Base-by-base conservation (phyloP, 2,329 filamentous ascomycete genomes). In the Boeremia lycopersici region DNA sequence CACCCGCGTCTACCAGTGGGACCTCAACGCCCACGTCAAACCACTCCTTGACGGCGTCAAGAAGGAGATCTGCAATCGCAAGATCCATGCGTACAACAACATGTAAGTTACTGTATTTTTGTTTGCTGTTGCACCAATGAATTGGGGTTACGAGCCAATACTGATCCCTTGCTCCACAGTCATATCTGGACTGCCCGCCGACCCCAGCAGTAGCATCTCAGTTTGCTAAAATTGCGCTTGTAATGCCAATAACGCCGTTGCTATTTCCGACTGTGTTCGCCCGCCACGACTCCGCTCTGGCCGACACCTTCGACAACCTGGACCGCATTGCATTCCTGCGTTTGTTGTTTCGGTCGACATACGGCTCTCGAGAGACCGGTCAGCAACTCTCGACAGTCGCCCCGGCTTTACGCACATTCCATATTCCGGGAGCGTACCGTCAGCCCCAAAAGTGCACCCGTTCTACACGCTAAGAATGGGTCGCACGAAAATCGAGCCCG, bases 11-110 rank as follows among this genome's bases (percentile, higher is more conserved):
- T 84, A 85, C 47, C 74, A 78, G 29, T 90, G 85, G 84, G 78
- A 81, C 38, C 71, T 79, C 40, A 79, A 82, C n/a, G 79, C 72
- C 31, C 73, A 89, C 57, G 87, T 96, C 41, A 77, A 81, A 51
- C 79, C 81, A 13, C 78, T 96, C 31, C 79, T 87, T 40, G 76
- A 80, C 3, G 81, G 83, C 23, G 89, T 89, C 25, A 86, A 86
- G 67, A 79, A 78, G 38, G 89, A 95, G 67, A 85, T 91, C 13
- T 87, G 86, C 70, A 84, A 84, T 65, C 84, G 86, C 64, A 84
- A 83, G 47, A 83, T 87, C 63, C 87, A 87, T 74, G 85, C 84
- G 36, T 96, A 90, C 76, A 91, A 90, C 74, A 86, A 84, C 60
- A 79, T 93, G 90, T 93, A 79, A 84, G 89, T 85, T 59, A 53